Evolutionary conservation across 306 rosid species (phyloP), one percentile per base, ranked within the genome.

Genomic region (Lupinus albus): DNA sequence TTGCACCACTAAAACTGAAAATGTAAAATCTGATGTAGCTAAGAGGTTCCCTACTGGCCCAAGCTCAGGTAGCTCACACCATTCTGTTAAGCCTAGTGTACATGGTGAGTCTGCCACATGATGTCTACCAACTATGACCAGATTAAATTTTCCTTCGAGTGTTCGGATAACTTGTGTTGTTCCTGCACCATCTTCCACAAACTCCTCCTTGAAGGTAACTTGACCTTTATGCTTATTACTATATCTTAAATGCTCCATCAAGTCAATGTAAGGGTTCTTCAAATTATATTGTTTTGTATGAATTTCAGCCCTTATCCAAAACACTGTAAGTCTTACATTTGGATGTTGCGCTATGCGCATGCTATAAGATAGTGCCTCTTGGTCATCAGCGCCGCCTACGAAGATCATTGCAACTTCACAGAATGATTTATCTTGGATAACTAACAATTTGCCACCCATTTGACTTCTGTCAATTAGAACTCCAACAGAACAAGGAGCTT

Each of bases 1-100:
- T 72, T 77, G 82, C 51, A 81, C 67, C 14, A 82, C 77, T 62
- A 82, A 67, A 72, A 72, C 76, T 9, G 86, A 82, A 75, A 72
- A 82, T 17, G 67, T 45, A 67, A 76, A 75, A 58, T 82, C 80
- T 13, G 81, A 56, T 18, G 65, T 48, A 14, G 86, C 81, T 35
- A 82, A 6, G 9, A 76, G 71, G 21, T 52, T 47, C n/a, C 79
- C 80, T n/a, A 76, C 0, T 6, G 76, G 76, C 1, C 79, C 79
- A 75, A 75, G 74, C 56, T 75, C 79, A 6, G 79, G 79, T 14
- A 59, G 13, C 54, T 76, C 80, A 76, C 75, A 76, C 80, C 80
- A 76, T 53, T 76, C 76, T n/a, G 75, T 42, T 25, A 76, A 44
- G 9, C 80, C 80, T 48, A 68, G 3, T 28, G 44, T 61, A 68